phyloP scores from a whole-genome alignment of 2,329 filamentous ascomycete species.

The Cladosporium velox region DNA sequence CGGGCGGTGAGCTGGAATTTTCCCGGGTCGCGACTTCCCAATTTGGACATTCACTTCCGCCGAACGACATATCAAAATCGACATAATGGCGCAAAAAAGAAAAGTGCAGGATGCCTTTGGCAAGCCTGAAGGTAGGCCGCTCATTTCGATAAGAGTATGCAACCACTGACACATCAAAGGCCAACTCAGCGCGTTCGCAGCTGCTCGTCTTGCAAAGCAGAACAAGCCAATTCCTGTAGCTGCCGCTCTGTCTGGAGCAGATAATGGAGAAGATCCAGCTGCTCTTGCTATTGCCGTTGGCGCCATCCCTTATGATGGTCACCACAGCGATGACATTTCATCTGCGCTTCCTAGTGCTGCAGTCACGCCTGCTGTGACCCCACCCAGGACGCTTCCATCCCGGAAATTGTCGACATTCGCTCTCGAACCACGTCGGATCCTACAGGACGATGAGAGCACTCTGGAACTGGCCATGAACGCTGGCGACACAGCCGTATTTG shows the following conservation, averaged over 20 bases:
- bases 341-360: constrained; percentile 12
- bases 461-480: constrained; percentile 29
- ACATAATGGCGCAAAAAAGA: constrained; percentile 36
- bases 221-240: constrained; percentile 19
- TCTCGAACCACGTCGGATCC: constrained; percentile 20
- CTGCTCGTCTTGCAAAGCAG: constrained; percentile 29
- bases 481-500: constrained; percentile 40
- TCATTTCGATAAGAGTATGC: background rate
- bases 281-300: constrained; percentile 25
- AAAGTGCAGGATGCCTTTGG: constrained; percentile 40
- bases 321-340: constrained; percentile 17
- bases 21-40: constrained; percentile 14
- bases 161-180: constrained; percentile 21
- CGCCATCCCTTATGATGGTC: constrained; percentile 28
- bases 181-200: constrained; percentile 38
- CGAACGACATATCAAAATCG: background rate
- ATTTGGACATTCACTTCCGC: constrained; percentile 20
- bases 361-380: constrained; percentile 12
- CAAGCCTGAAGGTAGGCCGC: constrained; percentile 22
- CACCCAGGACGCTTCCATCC: constrained; percentile 3
- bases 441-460: constrained; percentile 25
- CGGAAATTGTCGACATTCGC: constrained; percentile 24
- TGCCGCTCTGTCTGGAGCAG: constrained; percentile 7
- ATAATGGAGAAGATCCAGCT: constrained; percentile 2
- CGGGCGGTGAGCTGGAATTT: constrained; percentile 25